Base-by-base conservation (phyloP, 1,284 basidiomycete genomes). In the Leccinum pachyderme region DNA sequence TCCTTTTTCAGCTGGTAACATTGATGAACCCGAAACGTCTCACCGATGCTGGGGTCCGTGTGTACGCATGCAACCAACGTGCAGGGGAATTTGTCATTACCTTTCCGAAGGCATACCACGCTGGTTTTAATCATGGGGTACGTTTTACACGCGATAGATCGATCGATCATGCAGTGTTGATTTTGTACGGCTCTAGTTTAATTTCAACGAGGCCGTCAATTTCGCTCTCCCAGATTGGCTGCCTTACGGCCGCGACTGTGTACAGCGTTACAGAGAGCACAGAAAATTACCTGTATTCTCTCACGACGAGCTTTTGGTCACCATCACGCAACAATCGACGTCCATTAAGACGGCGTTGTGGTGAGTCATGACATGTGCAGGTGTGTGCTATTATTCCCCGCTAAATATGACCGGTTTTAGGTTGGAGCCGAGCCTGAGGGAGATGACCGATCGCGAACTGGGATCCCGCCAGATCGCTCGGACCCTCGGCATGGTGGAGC, bases 191-290 rank as follows among this genome's bases (percentile, higher is more conserved):
- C 53, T 54, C 29, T 66, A 94, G 92, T 80, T 98, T 67, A 99
- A 98, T 74, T 94, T 98, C 77, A 98, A 98, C 71, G 95, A 99
- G 77, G 97, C 97, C 1, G 97, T 99, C 69, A 99, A 99, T 74
- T 99, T 99, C 72, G 96, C 96, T 5, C 78, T 98, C 39, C 93
- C 95, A 15, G 94, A 98, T 72, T 99, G 97, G 97, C 77, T 99
- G 51, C 78, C 87, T 22, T 84, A 86, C 57, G 97, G 92, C 37
- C 81, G 90, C 47, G 90, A 93, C 59, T 97, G 94, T 66, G 92
- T 95, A 13, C 81, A 86, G 68, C 83, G 92, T 48, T 96, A 99
- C 73, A 86, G 92, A 66, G 83, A 89, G 57, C 91, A 98, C 72
- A 78, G 85, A 72, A 98, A 98, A 71, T 79, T 90, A 31, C 96